A percentile compares a stretch with the other conserved stretches of the same genome.
Evolutionary conservation across 192 early-diverging fungal species (phyloP).

Genomic region (Chytriomyces hyalinus): DNA sequence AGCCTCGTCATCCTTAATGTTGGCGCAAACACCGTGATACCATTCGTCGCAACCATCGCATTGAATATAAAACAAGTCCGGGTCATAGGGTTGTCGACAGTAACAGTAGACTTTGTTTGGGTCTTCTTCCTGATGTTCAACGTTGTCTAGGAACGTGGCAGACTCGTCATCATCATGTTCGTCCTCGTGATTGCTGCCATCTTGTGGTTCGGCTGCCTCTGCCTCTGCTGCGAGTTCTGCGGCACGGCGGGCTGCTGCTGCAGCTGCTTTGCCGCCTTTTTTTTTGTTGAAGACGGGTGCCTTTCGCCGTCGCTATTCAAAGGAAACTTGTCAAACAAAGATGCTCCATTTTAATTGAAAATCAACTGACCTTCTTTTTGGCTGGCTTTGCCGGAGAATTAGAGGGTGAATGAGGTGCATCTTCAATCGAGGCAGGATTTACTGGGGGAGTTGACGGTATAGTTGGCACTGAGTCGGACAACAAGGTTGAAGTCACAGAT

Average conservation of each 20-base stretch:
- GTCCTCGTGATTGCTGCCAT: slow-evolving; percentile 7
- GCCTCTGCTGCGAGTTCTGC: background rate
- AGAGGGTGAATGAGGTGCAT: no score
- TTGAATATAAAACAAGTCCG: slow-evolving; percentile 36
- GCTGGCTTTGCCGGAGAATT: background rate
- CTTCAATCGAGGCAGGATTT: no score
- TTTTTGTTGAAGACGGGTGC: background rate
- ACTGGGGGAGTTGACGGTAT: no score
- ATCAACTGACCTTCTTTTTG: background rate
- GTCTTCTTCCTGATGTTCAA: slow-evolving; percentile 19
- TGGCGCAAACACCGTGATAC: slow-evolving; percentile 39
- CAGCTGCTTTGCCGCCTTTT: background rate
- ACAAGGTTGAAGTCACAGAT: no score
- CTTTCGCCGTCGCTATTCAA: background rate
- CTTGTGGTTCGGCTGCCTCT: background rate
- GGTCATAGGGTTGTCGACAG: slow-evolving; percentile 30
- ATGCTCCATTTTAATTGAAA: background rate
- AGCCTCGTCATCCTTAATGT: slow-evolving; percentile 34
- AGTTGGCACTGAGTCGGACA: no score
- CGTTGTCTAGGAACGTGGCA: background rate
- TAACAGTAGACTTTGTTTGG: slow-evolving; percentile 38
- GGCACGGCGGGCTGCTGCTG: background rate
- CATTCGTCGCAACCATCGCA: slow-evolving; percentile 41
- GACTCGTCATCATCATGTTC: background rate
- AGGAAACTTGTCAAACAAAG: background rate